phyloP scores from a whole-genome alignment of 495 filamentous ascomycete species.

The Glutinoglossum americanum region DNA sequence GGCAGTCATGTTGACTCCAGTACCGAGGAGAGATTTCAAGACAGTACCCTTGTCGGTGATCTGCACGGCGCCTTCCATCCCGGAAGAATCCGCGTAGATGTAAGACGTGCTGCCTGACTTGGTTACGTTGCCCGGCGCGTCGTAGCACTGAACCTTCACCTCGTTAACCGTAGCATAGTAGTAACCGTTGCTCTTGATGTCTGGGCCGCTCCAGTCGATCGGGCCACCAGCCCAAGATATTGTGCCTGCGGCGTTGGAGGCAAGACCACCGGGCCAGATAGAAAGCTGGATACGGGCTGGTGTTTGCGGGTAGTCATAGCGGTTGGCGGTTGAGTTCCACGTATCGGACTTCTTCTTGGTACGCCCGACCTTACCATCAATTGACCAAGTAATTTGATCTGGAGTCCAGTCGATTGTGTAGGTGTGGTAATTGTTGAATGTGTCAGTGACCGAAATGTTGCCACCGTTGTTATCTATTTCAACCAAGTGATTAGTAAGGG shows the following conservation, averaged over 20 bases:
- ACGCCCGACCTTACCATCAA: constrained; percentile 60
- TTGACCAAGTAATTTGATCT: constrained; percentile 60
- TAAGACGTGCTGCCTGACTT: constrained; percentile 43
- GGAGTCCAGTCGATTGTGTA: constrained; percentile 91
- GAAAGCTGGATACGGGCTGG: constrained; percentile 87
- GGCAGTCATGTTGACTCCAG: constrained; percentile 48
- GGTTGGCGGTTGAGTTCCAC: constrained; percentile 63
- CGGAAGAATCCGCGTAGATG: constrained; percentile 41
- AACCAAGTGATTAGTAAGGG: neutral
- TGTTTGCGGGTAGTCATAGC: constrained; percentile 79
- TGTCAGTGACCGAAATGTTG: constrained; percentile 51
- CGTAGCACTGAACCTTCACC: constrained; percentile 67
- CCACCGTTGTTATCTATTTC: constrained; percentile 41
- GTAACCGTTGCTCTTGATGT: constrained; percentile 69
- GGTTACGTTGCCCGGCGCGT: constrained; percentile 41
- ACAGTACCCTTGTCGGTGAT: constrained; percentile 54
- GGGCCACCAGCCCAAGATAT: constrained; percentile 78
- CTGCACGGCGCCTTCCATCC: constrained; percentile 51
- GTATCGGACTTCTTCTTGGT: constrained; percentile 53
- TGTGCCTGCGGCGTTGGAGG: constrained; percentile 62
- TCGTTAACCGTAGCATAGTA: constrained; percentile 69
- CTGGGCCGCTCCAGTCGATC: constrained; percentile 66
- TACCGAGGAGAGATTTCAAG: constrained; percentile 58
- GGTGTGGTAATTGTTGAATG: constrained; percentile 61
- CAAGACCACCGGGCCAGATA: constrained; percentile 79